phyloP scores from a whole-genome alignment of 2,329 filamentous ascomycete genomes.

The Pseudopithomyces maydicus region DNA sequence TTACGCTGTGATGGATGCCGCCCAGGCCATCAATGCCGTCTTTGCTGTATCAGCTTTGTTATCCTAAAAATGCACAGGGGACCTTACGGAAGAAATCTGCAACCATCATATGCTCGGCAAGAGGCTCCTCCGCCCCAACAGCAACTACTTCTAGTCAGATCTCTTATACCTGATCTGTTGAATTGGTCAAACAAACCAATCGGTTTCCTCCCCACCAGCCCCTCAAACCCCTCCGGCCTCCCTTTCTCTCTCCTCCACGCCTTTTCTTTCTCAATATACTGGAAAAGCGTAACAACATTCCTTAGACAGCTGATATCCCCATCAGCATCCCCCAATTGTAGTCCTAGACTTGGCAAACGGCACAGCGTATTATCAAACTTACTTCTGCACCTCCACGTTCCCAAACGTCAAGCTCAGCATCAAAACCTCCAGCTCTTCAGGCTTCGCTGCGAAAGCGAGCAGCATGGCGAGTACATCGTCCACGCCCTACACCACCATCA shows the following conservation, averaged over 20 bases:
- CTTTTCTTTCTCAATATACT: constrained; percentile 87
- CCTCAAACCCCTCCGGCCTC: constrained; percentile 71
- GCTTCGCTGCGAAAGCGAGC: constrained; percentile 78
- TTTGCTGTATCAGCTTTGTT: constrained; percentile 22
- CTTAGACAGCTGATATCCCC: constrained; percentile 69
- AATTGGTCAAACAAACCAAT: constrained; percentile 51
- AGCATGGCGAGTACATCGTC: constrained; percentile 92
- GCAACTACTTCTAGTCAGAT: constrained; percentile 59
- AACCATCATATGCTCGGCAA: constrained; percentile 78
- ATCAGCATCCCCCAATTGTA: not conserved
- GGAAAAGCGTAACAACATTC: constrained; percentile 89
- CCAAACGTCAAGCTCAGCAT: constrained; percentile 92
- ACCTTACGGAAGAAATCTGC: constrained; percentile 78
- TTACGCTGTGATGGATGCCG: constrained; percentile 53
- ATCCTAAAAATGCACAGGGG: not conserved
- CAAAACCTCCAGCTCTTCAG: constrained; percentile 83
- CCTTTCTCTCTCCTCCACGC: constrained; percentile 77
- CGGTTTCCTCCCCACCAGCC: constrained; percentile 74
- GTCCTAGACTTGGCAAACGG: not conserved
- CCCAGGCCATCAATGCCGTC: constrained; percentile 56
- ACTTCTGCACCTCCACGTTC: constrained; percentile 87
- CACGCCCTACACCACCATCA: constrained; percentile 63
- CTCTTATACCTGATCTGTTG: not conserved
- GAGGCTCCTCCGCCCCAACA: constrained; percentile 81
- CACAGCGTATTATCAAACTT: constrained; percentile 22